Evolutionary conservation across 2,329 filamentous ascomycete species (phyloP), one percentile per base, ranked within the genome.

Genomic region (Elsinoe ampelina): DNA sequence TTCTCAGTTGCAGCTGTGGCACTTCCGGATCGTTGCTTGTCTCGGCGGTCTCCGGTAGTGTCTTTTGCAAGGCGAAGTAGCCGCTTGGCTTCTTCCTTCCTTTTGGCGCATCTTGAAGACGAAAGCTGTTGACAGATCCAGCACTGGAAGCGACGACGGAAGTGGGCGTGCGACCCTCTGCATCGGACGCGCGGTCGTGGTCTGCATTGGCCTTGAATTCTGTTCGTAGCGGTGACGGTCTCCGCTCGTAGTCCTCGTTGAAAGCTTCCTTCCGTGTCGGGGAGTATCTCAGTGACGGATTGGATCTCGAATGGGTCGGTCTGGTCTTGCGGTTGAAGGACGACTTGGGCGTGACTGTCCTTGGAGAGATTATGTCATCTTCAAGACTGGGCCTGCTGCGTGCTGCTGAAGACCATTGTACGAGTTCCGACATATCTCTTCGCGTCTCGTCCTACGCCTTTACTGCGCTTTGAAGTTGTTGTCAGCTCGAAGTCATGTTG

Each of bases 171-270:
- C 32, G 52, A 6, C 30, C 39, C 17, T 48, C 54, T n/a, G 17
- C 26, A 8, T 52, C 48, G 4, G 48, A 52, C 13, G 19, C 48
- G 13, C 19, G 12, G 12, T 52, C 48, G 2, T 52, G 32, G 12
- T 56, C 54, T 12, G 26, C 54, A 26, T 47, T 56, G 13, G 41
- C 39, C 39, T 36, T 42, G 41, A 56, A 56, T 22, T 56, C 54
- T 15, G 54, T 45, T 7, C 54, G 54, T 11, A 56, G 20, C 12
- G 54, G 54, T 12, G 54, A 56, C 10, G 54, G 54, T n/a, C 54
- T 42, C n/a, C 54, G 34, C 20, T 56, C 54, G 17, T 56, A 56
- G 42, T 56, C 54, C 20, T 56, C 54, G 15, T 36, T 56, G 54
- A 56, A 56, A 8, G 41, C 54, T 36, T 56, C 54, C 20, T 47